A percentile compares a stretch with the other conserved stretches of the same genome.
These are phyloP conservation scores for Leccinellum luteum DNA, from an alignment of 768 basidiomycete species.

Conservation along the genomic window DNA sequence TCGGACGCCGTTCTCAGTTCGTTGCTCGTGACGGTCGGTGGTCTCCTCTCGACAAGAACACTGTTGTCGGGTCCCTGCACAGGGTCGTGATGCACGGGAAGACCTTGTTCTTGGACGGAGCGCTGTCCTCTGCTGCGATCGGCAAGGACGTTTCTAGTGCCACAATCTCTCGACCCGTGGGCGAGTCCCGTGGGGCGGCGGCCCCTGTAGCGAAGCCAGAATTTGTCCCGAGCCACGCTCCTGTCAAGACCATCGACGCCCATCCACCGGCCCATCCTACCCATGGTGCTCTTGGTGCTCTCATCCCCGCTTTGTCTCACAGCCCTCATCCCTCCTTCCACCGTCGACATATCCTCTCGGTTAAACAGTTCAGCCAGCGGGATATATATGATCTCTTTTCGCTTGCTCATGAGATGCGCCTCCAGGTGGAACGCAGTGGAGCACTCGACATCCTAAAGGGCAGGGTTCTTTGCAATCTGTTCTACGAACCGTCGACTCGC, in stretches of 20 bases:
- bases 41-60: slow-evolving; percentile 75
- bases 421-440: slow-evolving; percentile 91
- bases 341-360: slow-evolving; percentile 88
- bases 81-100: slow-evolving; percentile 88
- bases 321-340: slow-evolving; percentile 83
- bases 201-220: slow-evolving; percentile 26
- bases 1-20: slow-evolving; percentile 71
- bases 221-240: slow-evolving; percentile 29
- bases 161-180: slow-evolving; percentile 42
- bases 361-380: slow-evolving; percentile 87
- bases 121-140: slow-evolving; percentile 51
- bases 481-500: slow-evolving; percentile 96
- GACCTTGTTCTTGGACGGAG: slow-evolving; percentile 87
- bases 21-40: slow-evolving; percentile 51
- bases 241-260: slow-evolving; percentile 30
- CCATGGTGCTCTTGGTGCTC: slow-evolving; percentile 9
- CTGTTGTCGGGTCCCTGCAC: slow-evolving; percentile 75
- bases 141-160: slow-evolving; percentile 76
- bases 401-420: slow-evolving; percentile 93
- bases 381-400: slow-evolving; percentile 94
- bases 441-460: slow-evolving; percentile 87
- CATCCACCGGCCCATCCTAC: slow-evolving; percentile 15
- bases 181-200: slow-evolving; percentile 27
- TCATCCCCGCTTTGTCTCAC: slow-evolving; percentile 21
- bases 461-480: slow-evolving; percentile 85